A percentile compares a stretch with the other conserved stretches of the same genome.
Evolutionary conservation across 768 basidiomycete genomes (phyloP).

Genomic region (Dacryopinax spathularia): DNA sequence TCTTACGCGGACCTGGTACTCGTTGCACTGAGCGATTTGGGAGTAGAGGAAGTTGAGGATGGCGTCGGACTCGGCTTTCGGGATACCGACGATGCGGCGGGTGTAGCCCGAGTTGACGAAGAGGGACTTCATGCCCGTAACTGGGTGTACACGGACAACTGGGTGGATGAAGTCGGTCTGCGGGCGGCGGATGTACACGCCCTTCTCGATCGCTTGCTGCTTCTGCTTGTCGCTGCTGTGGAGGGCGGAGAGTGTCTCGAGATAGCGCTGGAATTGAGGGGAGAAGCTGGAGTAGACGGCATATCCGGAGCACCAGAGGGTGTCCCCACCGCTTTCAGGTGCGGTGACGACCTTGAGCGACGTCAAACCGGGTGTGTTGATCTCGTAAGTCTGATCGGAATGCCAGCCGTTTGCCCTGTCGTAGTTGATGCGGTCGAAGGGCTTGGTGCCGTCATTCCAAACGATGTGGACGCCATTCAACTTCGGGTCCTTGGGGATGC

Average conservation of each 20-base stretch:
- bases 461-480: slow-evolving; percentile 12
- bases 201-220: slow-evolving; percentile 17
- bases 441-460: neutral
- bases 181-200: slow-evolving; percentile 22
- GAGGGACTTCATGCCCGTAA: slow-evolving; percentile 26
- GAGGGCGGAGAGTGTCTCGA: slow-evolving; percentile 19
- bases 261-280: slow-evolving; percentile 16
- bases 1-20: slow-evolving; percentile 26
- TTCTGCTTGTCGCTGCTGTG: slow-evolving; percentile 22
- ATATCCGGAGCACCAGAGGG: slow-evolving; percentile 9
- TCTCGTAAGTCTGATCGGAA: slow-evolving; percentile 25
- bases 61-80: slow-evolving; percentile 22
- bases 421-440: neutral
- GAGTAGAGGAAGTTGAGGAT: slow-evolving; percentile 24
- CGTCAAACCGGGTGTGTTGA: slow-evolving; percentile 24
- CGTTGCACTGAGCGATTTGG: slow-evolving; percentile 17
- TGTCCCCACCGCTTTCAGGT: slow-evolving; percentile 24
- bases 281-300: slow-evolving; percentile 23
- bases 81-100: slow-evolving; percentile 24
- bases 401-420: neutral
- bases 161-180: slow-evolving; percentile 26
- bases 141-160: slow-evolving; percentile 26
- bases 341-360: slow-evolving; percentile 21
- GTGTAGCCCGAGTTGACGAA: slow-evolving; percentile 26
- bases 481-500: slow-evolving; percentile 20